Evolutionary conservation across 176 grass and related monocot species (phyloP).

Genomic region (Avena atlantica): DNA sequence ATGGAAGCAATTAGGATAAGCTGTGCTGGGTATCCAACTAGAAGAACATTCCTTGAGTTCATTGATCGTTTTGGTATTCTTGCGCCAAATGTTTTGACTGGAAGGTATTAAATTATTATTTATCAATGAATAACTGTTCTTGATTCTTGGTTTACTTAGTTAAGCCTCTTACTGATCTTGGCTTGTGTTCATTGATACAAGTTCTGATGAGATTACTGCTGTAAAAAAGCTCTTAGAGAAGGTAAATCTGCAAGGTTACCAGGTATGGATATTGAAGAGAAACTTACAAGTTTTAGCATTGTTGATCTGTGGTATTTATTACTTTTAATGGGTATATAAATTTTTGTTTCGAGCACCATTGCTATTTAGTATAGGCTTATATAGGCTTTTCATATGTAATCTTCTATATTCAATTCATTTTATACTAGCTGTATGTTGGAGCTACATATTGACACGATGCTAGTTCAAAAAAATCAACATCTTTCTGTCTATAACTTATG

Average conservation of each 20-base stretch:
- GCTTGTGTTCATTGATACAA: conserved; percentile 49
- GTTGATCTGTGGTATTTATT: conserved; percentile 27
- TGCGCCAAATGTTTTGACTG: conserved; percentile 82
- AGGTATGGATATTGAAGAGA: conserved; percentile 52
- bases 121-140: conserved; percentile 31
- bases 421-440: conserved; percentile 16
- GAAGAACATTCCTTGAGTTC: conserved; percentile 90
- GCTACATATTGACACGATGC: conserved; percentile 21
- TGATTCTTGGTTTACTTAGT: conserved; percentile 39
- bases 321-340: background rate
- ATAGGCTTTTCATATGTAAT: conserved; percentile 9
- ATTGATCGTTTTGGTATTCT: conserved; percentile 96
- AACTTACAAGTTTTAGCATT: conserved; percentile 19
- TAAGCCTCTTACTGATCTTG: conserved; percentile 31
- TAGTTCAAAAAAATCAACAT: conserved; percentile 15
- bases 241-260: conserved; percentile 87
- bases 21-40: conserved; percentile 95
- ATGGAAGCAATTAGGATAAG: conserved; percentile 99
- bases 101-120: conserved; percentile 69
- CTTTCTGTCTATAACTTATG: background rate
- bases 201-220: conserved; percentile 84
- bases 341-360: background rate
- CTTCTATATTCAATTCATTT: background rate
- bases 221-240: conserved; percentile 77
- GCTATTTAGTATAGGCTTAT: background rate